Evolutionary conservation across 495 filamentous ascomycete species (phyloP).

Genomic region (Oleoguttula mirabilis): DNA sequence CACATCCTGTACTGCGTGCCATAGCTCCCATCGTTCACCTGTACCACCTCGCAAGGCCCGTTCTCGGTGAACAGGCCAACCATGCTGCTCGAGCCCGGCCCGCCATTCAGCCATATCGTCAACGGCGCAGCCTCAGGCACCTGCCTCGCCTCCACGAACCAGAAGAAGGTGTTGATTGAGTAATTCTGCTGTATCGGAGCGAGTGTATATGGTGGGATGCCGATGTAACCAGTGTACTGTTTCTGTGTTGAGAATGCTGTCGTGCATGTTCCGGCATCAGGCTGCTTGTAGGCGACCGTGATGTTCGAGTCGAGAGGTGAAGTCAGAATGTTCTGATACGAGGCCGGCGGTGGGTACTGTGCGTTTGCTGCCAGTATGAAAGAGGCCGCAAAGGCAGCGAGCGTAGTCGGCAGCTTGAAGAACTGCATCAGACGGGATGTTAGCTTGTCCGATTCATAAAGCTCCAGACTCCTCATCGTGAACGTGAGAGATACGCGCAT

Average conservation of each 20-base stretch:
- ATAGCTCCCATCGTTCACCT: slow-evolving; percentile 26
- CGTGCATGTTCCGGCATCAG: slow-evolving; percentile 34
- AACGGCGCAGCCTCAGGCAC: slow-evolving; percentile 32
- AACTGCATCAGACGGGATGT: slow-evolving; percentile 1
- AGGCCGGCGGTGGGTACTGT: slow-evolving; percentile 21
- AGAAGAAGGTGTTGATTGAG: slow-evolving; percentile 43
- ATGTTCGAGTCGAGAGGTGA: slow-evolving; percentile 48
- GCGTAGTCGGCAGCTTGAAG: slow-evolving; percentile 9
- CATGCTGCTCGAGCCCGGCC: slow-evolving; percentile 37
- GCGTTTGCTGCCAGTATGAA: slow-evolving; percentile 2
- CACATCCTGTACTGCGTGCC: slow-evolving; percentile 28
- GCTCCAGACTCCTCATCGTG: too few species aligned
- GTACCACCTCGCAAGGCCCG: slow-evolving; percentile 33
- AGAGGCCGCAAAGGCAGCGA: slow-evolving; percentile 8
- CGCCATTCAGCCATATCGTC: slow-evolving; percentile 55
- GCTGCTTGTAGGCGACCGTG: slow-evolving; percentile 48
- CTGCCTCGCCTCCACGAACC: slow-evolving; percentile 36
- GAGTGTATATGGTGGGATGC: slow-evolving; percentile 41
- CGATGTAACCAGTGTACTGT: slow-evolving; percentile 34
- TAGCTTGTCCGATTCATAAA: not conserved
- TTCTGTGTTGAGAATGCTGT: slow-evolving; percentile 25
- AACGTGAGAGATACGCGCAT: too few species aligned
- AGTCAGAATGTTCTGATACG: slow-evolving; percentile 38
- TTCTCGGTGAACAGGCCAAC: slow-evolving; percentile 33
- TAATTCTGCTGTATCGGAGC: slow-evolving; percentile 45